phyloP scores from a whole-genome alignment of 2,329 filamentous ascomycete genomes.

The Aureobasidium leucospermi region DNA sequence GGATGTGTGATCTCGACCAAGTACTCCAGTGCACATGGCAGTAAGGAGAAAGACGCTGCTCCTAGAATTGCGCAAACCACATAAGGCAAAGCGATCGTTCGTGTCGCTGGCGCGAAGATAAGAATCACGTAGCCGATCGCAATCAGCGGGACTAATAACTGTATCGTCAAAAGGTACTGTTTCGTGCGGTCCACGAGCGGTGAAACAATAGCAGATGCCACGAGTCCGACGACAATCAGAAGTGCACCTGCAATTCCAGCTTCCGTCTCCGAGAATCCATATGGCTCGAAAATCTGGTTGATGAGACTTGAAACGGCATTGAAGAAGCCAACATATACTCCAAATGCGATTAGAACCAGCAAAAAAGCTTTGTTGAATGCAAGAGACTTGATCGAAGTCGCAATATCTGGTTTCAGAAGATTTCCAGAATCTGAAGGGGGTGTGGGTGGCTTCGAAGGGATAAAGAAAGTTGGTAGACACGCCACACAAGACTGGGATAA shows the following conservation, averaged over 20 bases:
- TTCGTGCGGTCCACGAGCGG: constrained; percentile 84
- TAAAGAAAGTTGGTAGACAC: constrained; percentile 69
- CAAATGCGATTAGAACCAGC: constrained; percentile 73
- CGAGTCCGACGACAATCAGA: constrained; percentile 80
- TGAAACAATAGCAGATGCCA: constrained; percentile 65
- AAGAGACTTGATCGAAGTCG: constrained; percentile 43
- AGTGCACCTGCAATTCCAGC: constrained; percentile 86
- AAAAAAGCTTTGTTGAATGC: constrained; percentile 63
- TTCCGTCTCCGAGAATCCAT: constrained; percentile 74
- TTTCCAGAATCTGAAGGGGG: constrained; percentile 63
- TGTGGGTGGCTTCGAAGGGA: constrained; percentile 68
- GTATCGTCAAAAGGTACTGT: constrained; percentile 65
- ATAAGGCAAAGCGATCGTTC: constrained; percentile 60
- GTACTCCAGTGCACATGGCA: constrained; percentile 81
- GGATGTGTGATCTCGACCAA: constrained; percentile 83
- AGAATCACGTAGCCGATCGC: constrained; percentile 58
- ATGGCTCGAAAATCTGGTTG: constrained; percentile 82
- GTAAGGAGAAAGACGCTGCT: constrained; percentile 68
- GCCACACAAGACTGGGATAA: constrained; percentile 47
- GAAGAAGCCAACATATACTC: constrained; percentile 84
- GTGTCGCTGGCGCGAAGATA: constrained; percentile 68
- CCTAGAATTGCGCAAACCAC: constrained; percentile 69
- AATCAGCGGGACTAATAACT: constrained; percentile 66
- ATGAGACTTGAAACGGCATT: constrained; percentile 83
- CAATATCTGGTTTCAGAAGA: constrained; percentile 45